These are phyloP conservation scores for Musa itinerans DNA, from an alignment of 176 grass and related monocot species.

Conservation along the genomic window DNA sequence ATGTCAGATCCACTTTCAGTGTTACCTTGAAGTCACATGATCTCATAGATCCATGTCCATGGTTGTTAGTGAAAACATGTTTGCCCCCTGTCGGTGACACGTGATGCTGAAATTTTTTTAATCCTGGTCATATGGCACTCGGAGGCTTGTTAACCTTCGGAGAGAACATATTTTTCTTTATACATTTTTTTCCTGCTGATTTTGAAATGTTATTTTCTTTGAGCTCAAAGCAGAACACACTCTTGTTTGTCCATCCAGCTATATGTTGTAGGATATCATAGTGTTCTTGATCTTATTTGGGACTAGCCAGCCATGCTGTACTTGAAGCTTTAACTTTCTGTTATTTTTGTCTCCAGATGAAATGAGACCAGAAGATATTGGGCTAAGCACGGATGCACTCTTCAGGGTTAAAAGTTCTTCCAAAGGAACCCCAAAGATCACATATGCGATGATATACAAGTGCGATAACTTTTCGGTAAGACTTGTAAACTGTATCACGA, in stretches of 20 bases:
- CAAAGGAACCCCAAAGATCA: constrained; percentile 36
- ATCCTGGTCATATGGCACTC: no score
- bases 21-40: no score
- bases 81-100: no score
- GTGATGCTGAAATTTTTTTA: no score
- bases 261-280: not conserved
- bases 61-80: no score
- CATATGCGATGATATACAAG: constrained; percentile 49
- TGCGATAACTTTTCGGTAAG: constrained; percentile 71
- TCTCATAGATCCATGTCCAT: no score
- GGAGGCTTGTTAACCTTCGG: no score
- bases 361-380: constrained; percentile 69
- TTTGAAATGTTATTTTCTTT: no score
- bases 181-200: no score
- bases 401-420: constrained; percentile 29
- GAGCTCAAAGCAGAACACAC: no score
- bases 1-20: no score
- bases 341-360: constrained; percentile 38
- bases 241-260: not conserved
- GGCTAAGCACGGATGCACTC: constrained; percentile 33
- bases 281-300: not conserved
- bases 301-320: not conserved
- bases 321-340: not conserved
- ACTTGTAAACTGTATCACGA: not conserved
- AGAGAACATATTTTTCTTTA: no score